Conservation (phyloP, 106 monocot species). For the Acanthochlamys bracteata region DNA sequence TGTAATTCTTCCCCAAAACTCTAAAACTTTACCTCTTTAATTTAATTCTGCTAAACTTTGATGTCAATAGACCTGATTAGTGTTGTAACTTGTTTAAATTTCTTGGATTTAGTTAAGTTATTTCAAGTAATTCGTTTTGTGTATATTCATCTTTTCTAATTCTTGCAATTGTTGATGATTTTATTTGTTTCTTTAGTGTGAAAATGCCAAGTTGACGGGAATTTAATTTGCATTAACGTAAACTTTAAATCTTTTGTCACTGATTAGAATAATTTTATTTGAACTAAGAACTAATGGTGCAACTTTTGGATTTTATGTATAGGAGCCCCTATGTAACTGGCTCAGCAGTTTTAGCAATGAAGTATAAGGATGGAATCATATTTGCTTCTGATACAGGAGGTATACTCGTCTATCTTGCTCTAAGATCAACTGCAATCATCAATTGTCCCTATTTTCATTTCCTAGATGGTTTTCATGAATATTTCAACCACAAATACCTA, state of each 20-base stretch:
- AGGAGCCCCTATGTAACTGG: slow-evolving; percentile 93
- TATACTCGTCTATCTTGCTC: slow-evolving; percentile 10
- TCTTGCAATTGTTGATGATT: too few species aligned
- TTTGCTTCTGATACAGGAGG: slow-evolving; percentile 88
- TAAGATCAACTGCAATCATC: too few species aligned
- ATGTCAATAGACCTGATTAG: neutral
- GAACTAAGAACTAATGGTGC: too few species aligned
- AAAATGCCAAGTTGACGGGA: too few species aligned
- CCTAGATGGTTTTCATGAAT: neutral
- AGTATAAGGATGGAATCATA: slow-evolving; percentile 92
- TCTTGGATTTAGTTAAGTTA: neutral
- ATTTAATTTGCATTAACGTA: too few species aligned
- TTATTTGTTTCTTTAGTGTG: too few species aligned
- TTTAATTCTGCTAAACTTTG: neutral
- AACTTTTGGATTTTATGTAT: neutral
- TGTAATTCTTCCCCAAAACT: neutral
- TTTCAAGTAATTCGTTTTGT: too few species aligned
- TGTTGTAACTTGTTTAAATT: neutral
- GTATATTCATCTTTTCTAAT: too few species aligned
- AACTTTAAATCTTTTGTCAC: too few species aligned
- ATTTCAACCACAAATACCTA: too few species aligned
- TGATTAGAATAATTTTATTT: too few species aligned
- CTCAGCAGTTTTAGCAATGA: slow-evolving; percentile 74
- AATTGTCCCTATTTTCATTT: neutral
- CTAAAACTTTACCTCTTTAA: too few species aligned